These are phyloP conservation scores for Yarrowia sp. DNA, from an alignment of 805 yeast species.

Conservation along the genomic window DNA sequence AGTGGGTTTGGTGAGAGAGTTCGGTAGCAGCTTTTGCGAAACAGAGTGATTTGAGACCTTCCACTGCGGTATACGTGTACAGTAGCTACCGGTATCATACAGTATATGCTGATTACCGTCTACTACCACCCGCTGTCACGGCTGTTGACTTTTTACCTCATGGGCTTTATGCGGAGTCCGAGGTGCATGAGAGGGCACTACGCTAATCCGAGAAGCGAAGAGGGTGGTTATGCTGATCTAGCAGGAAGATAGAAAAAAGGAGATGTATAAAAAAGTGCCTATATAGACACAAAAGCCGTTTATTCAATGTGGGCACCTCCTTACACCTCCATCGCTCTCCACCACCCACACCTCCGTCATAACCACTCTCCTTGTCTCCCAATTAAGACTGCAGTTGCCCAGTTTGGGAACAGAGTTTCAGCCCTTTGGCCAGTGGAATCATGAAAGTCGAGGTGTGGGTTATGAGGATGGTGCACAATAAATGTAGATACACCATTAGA, in stretches of 20 bases:
- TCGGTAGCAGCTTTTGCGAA: not conserved
- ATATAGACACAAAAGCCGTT: too few relatives aligned
- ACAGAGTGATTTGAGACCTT: too few relatives aligned
- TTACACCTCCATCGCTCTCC: too few relatives aligned
- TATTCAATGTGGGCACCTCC: too few relatives aligned
- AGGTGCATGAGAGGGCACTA: constrained; percentile 18
- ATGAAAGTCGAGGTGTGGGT: not conserved
- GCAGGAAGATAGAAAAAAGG: too few relatives aligned
- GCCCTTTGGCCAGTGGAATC: not conserved
- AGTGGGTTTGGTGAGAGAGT: not conserved
- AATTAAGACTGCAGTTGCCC: constrained; percentile 18
- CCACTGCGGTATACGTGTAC: too few relatives aligned
- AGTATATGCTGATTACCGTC: too few relatives aligned
- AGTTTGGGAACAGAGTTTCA: constrained; percentile 14
- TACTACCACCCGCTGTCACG: not conserved
- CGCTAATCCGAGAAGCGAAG: not conserved
- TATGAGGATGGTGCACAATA: not conserved
- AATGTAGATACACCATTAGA: too few relatives aligned
- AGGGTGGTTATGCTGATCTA: not conserved
- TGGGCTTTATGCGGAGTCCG: constrained; percentile 22
- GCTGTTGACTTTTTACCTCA: constrained; percentile 4
- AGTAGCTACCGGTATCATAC: too few relatives aligned
- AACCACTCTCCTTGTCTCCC: not conserved
- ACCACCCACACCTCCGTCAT: too few relatives aligned
- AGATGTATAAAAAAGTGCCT: too few relatives aligned